Conservation (phyloP, 2,329 filamentous ascomycete genomes). For the Ophiostoma tasmaniense region DNA sequence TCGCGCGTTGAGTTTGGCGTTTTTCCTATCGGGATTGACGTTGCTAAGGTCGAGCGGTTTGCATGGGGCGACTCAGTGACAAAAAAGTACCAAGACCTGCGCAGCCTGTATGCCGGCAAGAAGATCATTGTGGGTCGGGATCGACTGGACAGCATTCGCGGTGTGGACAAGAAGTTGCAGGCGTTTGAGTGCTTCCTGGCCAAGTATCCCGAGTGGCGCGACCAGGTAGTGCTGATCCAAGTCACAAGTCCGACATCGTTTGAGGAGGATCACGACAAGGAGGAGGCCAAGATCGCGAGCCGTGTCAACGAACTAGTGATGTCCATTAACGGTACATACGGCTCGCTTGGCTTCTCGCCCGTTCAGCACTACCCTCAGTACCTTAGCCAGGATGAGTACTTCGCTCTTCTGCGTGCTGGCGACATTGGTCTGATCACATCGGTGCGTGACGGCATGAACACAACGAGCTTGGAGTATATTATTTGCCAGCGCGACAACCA, state of each 20-base stretch:
- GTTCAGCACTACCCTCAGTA: conserved; percentile 95
- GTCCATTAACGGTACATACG: conserved; percentile 84
- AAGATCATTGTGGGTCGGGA: conserved; percentile 94
- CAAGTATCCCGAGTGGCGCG: conserved; percentile 82
- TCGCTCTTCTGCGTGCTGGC: conserved; percentile 80
- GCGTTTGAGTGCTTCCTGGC: conserved; percentile 90
- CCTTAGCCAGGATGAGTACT: conserved; percentile 81
- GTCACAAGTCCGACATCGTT: conserved; percentile 82
- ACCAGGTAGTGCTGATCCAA: conserved; percentile 88
- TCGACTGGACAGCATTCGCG: conserved; percentile 83
- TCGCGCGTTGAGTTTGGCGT: conserved; percentile 84
- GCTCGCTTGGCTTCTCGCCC: conserved; percentile 79
- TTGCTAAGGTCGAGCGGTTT: conserved; percentile 63
- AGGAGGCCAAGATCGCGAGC: conserved; percentile 72
- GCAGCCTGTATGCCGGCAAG: conserved; percentile 73
- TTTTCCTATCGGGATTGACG: conserved; percentile 91
- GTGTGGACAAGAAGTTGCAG: conserved; percentile 91
- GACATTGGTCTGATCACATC: conserved; percentile 93
- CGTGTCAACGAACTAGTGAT: conserved; percentile 87
- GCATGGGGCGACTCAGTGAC: conserved; percentile 66
- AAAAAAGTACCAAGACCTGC: conserved; percentile 63
- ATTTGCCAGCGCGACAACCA: conserved; percentile 82
- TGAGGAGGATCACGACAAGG: conserved; percentile 67
- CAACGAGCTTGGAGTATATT: conserved; percentile 89
- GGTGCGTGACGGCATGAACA: conserved; percentile 96